Base-by-base conservation (phyloP, 108 stramenopile species). In the Licmophora abbreviata region DNA sequence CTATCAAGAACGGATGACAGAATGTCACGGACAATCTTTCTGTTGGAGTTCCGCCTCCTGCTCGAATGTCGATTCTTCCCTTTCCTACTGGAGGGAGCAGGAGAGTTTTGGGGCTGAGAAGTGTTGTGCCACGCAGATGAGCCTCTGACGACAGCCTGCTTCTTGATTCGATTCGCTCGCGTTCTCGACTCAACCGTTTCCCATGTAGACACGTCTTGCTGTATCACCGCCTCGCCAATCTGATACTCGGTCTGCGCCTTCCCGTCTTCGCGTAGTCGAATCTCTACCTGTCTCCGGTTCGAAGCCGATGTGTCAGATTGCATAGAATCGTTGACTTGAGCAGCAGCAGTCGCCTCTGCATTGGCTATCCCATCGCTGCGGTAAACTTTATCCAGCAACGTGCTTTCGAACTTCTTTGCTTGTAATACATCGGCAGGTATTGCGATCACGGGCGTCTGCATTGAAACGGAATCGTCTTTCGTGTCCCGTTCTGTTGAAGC, bases 11-110 rank as follows among this genome's bases (percentile, higher is more conserved):
- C 65, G 7, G 70, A 68, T 33, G 48, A 53, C 21, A 80, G 40
- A 6, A 85, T 74, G 34, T 85, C 83, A 37, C 71, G 68, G 18
- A 69, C 76, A 35, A 69, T 64, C 20, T 66, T 75, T 10, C 69
- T 59, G 24, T 49, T 71, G 8, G 48, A 22, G 6, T 32, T 59
- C 27, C 61, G 44, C 22, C 48, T 60, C 21, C 73, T 35, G 3
- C 48, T 10, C 27, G 66, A 59, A 15, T 43, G 29, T 32, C 40
- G 57, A 51, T 63, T 17, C 11, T 45, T 30, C 24, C 59, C 21
- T 36, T 75, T 76, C 53, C 36, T 4, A 59, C 68, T 77, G 45
- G 61, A 69, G 18, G 46, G 15, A 22, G 53, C 65, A 33, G 44
- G 25, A 10, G 54, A 34, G 20, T 54, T 56, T 22, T 59, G 8